A percentile compares a stretch with the other conserved stretches of the same genome.
Conservation (phyloP, 192 early-diverging fungal species). For the Backusella macrospora region DNA sequence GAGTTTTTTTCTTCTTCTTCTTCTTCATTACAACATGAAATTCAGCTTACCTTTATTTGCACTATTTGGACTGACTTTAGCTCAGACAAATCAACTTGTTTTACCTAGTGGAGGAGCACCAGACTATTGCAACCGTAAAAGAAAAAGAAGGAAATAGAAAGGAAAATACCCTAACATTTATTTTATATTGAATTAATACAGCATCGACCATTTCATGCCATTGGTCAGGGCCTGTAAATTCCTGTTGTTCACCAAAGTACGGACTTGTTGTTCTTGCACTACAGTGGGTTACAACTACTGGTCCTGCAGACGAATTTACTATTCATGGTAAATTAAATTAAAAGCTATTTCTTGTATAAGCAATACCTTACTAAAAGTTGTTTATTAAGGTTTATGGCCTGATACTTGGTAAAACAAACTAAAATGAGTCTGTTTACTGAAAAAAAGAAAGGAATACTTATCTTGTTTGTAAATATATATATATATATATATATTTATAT, state of each 20-base stretch:
- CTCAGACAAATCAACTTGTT: not conserved
- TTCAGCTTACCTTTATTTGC: not conserved
- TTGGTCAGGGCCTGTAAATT: constrained; percentile 31
- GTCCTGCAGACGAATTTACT: constrained; percentile 44
- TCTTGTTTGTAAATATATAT: not conserved
- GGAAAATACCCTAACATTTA: not conserved
- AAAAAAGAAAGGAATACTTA: not conserved
- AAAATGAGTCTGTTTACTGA: too few relatives aligned
- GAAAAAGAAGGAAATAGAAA: too few relatives aligned
- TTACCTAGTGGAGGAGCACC: not conserved
- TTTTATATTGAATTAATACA: not conserved
- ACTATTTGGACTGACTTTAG: not conserved
- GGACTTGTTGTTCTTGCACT: constrained; percentile 37
- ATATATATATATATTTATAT: not conserved
- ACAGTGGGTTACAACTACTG: constrained; percentile 39
- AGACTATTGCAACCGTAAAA: constrained; percentile 9
- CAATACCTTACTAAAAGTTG: not conserved
- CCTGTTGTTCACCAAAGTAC: constrained; percentile 40
- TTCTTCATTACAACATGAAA: constrained; percentile 4
- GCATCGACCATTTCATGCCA: constrained; percentile 36
- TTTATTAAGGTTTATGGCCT: constrained; percentile 37
- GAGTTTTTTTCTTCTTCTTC: not conserved
- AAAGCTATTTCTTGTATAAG: not conserved
- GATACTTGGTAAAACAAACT: constrained; percentile 39
- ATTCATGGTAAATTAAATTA: constrained; percentile 38